Evolutionary conservation across 1,139 yeast species (phyloP), one percentile per base, ranked within the genome.

Genomic region (Blastobotrys elegans): DNA sequence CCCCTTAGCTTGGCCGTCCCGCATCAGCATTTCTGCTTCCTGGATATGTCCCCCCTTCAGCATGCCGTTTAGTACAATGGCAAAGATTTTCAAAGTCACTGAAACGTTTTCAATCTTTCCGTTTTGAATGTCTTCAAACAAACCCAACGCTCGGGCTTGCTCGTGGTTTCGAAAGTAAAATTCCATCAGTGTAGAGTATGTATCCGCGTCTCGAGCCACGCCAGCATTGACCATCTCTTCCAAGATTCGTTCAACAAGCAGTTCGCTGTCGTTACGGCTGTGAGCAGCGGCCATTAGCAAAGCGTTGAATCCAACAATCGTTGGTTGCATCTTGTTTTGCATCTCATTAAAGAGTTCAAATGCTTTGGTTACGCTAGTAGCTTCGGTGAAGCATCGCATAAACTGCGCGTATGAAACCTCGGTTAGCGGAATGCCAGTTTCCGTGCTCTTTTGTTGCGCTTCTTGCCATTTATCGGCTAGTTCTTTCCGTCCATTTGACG

Each of bases 241-340:
- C 66, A 71, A 69, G 35, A 75, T 60, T 21, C 65, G 65, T 40
- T 69, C 69, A 29, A 70, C 64, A 11, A 66, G 58, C 5, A 59
- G 62, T 14, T 67, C 55, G 43, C 70, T 62, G 37, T 62, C 58
- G 26, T 49, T 53, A 24, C 55, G 53, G 10, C 62, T 48, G 26
- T 65, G 63, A 3, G 73, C 60, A 21, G 70, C 75, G 1, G 79
- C 67, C 38, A 64, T 58, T 29, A 77, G 61, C 43, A 77, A 61
- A 44, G 70, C 68, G 48, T 75, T 74, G 79, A 79, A 77, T 3
- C 71, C 61, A 7, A 57, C 58, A 10, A 68, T 55, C 1, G 70
- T 55, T 5, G 74, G 71, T 1, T 49, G 50, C 10, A 64, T 51
- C 5, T 57, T 47, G 17, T 58, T 50, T 21, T 67, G 53, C 57